Percentiles rank a stretch among this genome's conserved stretches.
phyloP scores from a whole-genome alignment of 2,329 filamentous ascomycete genomes.

The Ceratocystis lukuohia region DNA sequence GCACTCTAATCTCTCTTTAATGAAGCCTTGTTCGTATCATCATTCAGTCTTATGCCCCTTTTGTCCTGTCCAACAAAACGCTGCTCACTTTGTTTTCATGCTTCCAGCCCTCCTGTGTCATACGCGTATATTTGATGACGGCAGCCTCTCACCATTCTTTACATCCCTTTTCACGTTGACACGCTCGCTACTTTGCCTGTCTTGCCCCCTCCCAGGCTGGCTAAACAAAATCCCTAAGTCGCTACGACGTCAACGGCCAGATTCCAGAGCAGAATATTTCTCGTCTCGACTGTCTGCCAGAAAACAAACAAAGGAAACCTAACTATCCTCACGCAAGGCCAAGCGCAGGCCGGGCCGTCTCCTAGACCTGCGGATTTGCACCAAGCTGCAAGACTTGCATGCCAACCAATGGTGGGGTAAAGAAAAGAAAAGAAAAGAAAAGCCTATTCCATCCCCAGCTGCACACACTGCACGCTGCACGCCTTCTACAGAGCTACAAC shows the following conservation, averaged over 20 bases:
- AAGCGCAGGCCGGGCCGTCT: background rate
- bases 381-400: background rate
- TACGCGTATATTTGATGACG: background rate
- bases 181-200: background rate
- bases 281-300: too few species aligned
- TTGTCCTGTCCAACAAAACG: background rate
- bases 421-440: background rate
- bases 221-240: too few species aligned
- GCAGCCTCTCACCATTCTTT: background rate
- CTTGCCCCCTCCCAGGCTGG: background rate
- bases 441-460: background rate
- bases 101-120: background rate
- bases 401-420: conserved; percentile 16
- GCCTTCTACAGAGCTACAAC: background rate
- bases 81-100: background rate
- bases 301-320: too few species aligned
- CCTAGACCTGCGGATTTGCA: background rate
- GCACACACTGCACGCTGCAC: background rate
- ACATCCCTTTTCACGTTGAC: background rate
- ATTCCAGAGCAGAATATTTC: too few species aligned
- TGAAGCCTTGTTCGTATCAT: background rate
- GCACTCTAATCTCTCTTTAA: background rate
- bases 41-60: background rate
- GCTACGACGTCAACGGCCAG: too few species aligned
- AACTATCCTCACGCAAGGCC: too few species aligned